phyloP scores from a whole-genome alignment of 2,329 filamentous ascomycete species.

The Tolypocladium tropicale region DNA sequence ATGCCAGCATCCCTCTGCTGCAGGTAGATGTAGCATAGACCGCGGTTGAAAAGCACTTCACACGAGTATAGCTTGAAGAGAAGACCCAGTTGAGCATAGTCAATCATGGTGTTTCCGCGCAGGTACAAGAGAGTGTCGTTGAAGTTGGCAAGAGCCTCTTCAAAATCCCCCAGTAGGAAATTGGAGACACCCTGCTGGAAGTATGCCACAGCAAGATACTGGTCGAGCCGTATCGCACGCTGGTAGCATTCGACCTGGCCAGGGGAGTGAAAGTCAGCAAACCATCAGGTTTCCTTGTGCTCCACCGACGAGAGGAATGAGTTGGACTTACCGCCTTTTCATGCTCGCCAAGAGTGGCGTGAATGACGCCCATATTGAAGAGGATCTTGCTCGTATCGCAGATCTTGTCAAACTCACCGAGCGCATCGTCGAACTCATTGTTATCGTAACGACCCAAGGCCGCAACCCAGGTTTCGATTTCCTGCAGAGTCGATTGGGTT shows the following conservation, averaged over 20 bases:
- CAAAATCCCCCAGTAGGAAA: conserved; percentile 92
- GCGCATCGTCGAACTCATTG: conserved; percentile 88
- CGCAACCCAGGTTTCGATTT: conserved; percentile 97
- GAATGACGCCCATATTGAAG: conserved; percentile 97
- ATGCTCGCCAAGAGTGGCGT: conserved; percentile 92
- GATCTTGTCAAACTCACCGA: conserved; percentile 76
- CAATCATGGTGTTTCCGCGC: conserved; percentile 91
- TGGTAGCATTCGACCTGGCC: conserved; percentile 86
- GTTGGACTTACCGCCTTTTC: conserved; percentile 70
- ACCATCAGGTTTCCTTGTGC: neutral
- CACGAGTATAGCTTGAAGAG: conserved; percentile 96
- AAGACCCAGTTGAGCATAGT: conserved; percentile 91
- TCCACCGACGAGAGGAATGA: neutral
- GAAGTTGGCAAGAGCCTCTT: conserved; percentile 95
- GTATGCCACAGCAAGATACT: conserved; percentile 94
- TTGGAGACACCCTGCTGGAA: conserved; percentile 98
- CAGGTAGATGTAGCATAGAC: conserved; percentile 93
- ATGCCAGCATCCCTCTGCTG: conserved; percentile 85
- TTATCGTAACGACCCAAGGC: conserved; percentile 90
- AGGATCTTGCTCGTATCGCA: conserved; percentile 95
- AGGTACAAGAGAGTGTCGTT: conserved; percentile 95
- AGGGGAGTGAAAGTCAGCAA: conserved; percentile 2
- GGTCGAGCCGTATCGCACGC: conserved; percentile 78
- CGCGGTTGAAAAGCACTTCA: conserved; percentile 94
- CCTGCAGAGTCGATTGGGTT: conserved; percentile 37